These are phyloP conservation scores for Debaryomyces castellii DNA, from an alignment of 805 yeast genomes.

Conservation along the genomic window DNA sequence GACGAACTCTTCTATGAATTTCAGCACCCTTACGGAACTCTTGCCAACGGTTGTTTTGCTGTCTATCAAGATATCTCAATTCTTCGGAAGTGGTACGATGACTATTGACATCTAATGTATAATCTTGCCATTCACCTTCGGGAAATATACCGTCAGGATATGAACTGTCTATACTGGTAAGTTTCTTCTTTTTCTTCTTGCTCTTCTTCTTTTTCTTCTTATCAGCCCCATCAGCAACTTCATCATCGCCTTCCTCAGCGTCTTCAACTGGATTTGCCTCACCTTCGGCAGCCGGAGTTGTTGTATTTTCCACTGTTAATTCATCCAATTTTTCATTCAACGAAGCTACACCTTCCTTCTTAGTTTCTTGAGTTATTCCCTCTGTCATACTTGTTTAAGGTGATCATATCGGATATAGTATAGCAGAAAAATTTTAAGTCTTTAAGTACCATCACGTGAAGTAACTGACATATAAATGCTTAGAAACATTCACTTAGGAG, in stretches of 20 bases:
- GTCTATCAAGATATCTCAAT: conserved; percentile 71
- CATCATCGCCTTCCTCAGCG: conserved; percentile 47
- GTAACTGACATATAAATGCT: too few species aligned
- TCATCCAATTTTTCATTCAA: not conserved
- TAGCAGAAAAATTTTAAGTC: not conserved
- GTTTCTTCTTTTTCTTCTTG: conserved; percentile 51
- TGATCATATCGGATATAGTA: not conserved
- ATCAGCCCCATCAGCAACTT: conserved; percentile 34
- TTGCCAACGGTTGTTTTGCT: conserved; percentile 63
- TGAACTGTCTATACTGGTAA: conserved; percentile 61
- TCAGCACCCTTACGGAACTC: conserved; percentile 96
- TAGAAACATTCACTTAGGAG: too few species aligned
- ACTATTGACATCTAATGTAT: conserved; percentile 61
- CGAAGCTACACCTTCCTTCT: not conserved
- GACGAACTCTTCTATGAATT: conserved; percentile 88
- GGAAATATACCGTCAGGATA: conserved; percentile 78
- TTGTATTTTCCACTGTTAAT: conserved; percentile 1
- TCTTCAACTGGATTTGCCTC: too few species aligned
- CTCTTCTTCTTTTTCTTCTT: conserved; percentile 41
- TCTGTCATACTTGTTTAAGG: not conserved
- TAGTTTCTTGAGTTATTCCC: not conserved
- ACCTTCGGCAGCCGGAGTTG: not conserved
- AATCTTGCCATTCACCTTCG: conserved; percentile 84
- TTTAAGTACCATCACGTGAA: not conserved
- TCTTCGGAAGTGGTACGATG: conserved; percentile 86